phyloP scores from a whole-genome alignment of 805 yeast species.

The Metschnikowia kofuensis region DNA sequence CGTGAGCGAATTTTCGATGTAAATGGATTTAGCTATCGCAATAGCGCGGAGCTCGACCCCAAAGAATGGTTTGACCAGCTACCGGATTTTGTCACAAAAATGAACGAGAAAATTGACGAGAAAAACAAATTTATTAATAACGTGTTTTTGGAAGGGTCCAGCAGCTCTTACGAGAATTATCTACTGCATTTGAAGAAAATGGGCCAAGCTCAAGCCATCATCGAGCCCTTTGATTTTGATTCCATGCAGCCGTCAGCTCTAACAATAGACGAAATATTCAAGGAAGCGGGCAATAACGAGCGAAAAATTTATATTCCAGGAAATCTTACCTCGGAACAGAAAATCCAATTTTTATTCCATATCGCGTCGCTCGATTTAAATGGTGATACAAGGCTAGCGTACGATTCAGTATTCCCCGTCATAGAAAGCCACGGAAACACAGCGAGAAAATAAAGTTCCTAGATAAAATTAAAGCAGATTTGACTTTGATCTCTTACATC shows the following conservation, averaged over 20 bases:
- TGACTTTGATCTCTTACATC: no score
- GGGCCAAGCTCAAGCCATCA: neutral
- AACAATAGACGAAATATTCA: neutral
- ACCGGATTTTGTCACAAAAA: slow-evolving; percentile 1
- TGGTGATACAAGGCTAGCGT: slow-evolving; percentile 5
- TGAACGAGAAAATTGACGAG: slow-evolving; percentile 7
- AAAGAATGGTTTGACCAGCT: slow-evolving; percentile 4
- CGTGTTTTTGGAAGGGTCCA: neutral
- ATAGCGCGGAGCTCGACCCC: slow-evolving; percentile 1
- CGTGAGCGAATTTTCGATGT: slow-evolving; percentile 3
- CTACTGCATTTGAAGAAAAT: neutral
- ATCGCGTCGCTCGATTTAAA: neutral
- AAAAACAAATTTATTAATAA: neutral
- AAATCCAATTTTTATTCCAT: neutral
- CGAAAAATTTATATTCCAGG: no score
- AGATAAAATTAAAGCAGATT: neutral
- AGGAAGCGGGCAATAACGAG: no score
- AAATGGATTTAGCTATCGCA: neutral
- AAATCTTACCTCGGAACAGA: neutral
- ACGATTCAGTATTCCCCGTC: neutral
- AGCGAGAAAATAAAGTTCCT: neutral
- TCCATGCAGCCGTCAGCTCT: slow-evolving; percentile 4
- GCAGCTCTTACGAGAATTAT: neutral
- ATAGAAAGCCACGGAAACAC: neutral
- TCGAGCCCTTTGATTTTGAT: slow-evolving; percentile 10